phyloP scores from a whole-genome alignment of 1,284 basidiomycete species.

The Exobasidium rhododendri region DNA sequence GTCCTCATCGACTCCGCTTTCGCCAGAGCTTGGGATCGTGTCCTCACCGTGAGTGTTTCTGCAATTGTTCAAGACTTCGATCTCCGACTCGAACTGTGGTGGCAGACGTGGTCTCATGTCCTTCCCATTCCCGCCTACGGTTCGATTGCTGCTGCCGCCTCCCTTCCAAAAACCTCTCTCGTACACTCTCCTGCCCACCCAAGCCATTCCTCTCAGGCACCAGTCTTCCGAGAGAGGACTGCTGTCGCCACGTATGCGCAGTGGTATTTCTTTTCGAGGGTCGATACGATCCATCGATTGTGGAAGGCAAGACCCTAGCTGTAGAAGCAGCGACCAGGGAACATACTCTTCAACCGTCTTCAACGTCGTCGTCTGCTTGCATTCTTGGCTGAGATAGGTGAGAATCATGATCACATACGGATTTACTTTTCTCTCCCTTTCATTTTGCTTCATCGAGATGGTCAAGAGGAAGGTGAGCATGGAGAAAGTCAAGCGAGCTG shows the following conservation, averaged over 20 bases:
- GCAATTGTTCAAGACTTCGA: constrained; percentile 34
- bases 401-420: constrained; percentile 82
- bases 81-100: constrained; percentile 54
- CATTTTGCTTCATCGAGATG: constrained; percentile 6
- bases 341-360: constrained; percentile 69
- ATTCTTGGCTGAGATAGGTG: constrained; percentile 72
- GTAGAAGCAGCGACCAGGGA: constrained; percentile 67
- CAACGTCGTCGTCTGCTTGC: constrained; percentile 66
- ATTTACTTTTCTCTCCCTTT: constrained; percentile 54
- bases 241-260: constrained; percentile 58
- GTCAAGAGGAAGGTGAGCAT: constrained; percentile 71
- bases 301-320: neutral
- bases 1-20: neutral
- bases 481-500: constrained; percentile 73
- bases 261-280: constrained; percentile 20
- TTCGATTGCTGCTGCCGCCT: neutral
- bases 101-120: neutral
- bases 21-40: neutral
- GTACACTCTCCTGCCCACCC: constrained; percentile 82
- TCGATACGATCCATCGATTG: neutral
- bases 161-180: constrained; percentile 82
- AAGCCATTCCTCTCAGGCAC: constrained; percentile 90
- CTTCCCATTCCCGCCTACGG: neutral
- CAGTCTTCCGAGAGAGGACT: constrained; percentile 87
- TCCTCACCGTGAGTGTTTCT: neutral